Evolutionary conservation across 2,329 filamentous ascomycete species (phyloP).

Genomic region (Fusarium proliferatum): DNA sequence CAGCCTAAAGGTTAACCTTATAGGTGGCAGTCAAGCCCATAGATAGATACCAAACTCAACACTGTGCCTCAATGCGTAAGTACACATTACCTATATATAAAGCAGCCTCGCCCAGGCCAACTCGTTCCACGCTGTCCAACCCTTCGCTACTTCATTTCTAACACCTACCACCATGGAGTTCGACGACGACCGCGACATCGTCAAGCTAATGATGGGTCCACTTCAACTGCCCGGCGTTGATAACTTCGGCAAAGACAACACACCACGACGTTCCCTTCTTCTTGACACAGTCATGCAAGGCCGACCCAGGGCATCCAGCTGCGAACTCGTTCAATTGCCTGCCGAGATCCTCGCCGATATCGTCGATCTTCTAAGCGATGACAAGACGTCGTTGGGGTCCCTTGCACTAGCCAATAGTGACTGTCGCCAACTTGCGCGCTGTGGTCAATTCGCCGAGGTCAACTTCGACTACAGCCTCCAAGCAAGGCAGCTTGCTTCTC

Average conservation of each 20-base stretch:
- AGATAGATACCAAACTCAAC: fast-evolving
- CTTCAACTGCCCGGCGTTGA: fast-evolving
- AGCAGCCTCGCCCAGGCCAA: fast-evolving
- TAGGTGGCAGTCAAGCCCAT: too few species aligned
- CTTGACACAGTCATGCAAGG: background rate
- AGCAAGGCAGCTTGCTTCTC: background rate
- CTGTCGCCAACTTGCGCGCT: conserved; percentile 22
- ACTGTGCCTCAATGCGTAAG: fast-evolving
- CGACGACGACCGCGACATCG: background rate
- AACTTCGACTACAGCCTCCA: conserved; percentile 17
- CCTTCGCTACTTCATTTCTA: background rate
- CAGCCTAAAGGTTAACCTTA: too few species aligned
- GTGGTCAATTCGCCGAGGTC: conserved; percentile 24
- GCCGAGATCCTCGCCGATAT: background rate
- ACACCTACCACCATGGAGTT: background rate
- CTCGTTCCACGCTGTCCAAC: background rate
- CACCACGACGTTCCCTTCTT: background rate
- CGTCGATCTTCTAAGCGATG: background rate
- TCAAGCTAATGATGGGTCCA: fast-evolving
- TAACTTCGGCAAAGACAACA: background rate
- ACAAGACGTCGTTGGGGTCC: background rate
- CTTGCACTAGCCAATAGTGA: conserved; percentile 30
- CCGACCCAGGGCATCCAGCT: background rate
- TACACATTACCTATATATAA: background rate
- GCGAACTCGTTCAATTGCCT: background rate